Conservation (phyloP, 1,139 yeast species). For the Scheffersomyces stambukii region DNA sequence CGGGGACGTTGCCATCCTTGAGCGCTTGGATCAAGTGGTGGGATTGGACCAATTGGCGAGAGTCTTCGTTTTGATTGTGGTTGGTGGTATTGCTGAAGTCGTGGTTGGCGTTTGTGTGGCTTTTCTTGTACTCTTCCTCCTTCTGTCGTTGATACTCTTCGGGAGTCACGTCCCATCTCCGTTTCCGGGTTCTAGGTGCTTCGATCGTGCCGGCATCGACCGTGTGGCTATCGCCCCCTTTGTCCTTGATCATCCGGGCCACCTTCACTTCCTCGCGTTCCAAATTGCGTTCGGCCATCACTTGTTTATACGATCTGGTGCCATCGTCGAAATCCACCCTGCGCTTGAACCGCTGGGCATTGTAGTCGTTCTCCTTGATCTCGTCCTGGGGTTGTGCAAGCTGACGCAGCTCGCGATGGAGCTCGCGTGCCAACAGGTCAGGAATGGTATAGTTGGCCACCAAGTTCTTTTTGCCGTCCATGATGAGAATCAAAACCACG, state of each 20-base stretch:
- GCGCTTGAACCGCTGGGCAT: conserved; percentile 20
- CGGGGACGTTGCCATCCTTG: conserved; percentile 27
- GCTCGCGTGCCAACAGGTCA: conserved; percentile 19
- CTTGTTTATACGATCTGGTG: conserved; percentile 27
- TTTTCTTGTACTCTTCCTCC: conserved; percentile 1
- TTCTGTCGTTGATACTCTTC: conserved; percentile 21
- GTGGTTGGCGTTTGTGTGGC: neutral
- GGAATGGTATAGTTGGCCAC: conserved; percentile 34
- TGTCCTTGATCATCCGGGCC: conserved; percentile 14
- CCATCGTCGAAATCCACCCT: conserved; percentile 20
- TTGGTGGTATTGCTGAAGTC: neutral
- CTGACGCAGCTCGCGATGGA: conserved; percentile 20
- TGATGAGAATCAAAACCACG: too few species aligned
- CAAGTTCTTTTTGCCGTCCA: conserved; percentile 13
- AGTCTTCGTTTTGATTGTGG: too few species aligned
- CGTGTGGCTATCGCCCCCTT: conserved; percentile 12
- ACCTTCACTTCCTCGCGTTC: conserved; percentile 29
- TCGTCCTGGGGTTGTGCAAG: conserved; percentile 15
- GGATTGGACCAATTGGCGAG: conserved; percentile 2
- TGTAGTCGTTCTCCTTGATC: conserved; percentile 17
- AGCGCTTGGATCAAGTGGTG: conserved; percentile 5
- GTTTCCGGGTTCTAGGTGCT: conserved; percentile 15
- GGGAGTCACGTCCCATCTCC: conserved; percentile 36
- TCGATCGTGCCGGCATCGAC: conserved; percentile 9
- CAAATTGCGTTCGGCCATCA: conserved; percentile 31